Evolutionary conservation across 345 rosid genomes (phyloP).

Genomic region (Acer negundo): DNA sequence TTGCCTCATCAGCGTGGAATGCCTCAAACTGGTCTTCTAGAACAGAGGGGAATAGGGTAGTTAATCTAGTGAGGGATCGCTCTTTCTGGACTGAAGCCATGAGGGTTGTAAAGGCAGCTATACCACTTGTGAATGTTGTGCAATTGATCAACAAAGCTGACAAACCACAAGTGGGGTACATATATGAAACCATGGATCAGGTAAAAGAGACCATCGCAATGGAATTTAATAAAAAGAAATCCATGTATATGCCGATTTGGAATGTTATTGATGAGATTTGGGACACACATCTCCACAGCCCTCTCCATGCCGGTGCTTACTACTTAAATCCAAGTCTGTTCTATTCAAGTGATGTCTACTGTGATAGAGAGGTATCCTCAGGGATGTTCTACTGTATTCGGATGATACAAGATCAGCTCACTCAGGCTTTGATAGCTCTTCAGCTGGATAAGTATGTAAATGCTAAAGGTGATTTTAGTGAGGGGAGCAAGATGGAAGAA

Average conservation of each 20-base stretch:
- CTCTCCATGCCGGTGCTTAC: constrained; percentile 72
- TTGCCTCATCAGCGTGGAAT: constrained; percentile 45
- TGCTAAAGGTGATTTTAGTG: too few species aligned
- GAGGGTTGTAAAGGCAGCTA: constrained; percentile 42
- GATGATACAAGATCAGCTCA: too few species aligned
- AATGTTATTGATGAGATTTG: constrained; percentile 63
- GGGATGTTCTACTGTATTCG: constrained; percentile 32
- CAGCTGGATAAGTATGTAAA: too few species aligned
- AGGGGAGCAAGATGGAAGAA: too few species aligned
- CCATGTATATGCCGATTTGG: constrained; percentile 48
- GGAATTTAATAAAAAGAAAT: constrained; percentile 28
- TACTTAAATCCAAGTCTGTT: constrained; percentile 58
- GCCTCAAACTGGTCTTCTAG: constrained; percentile 31
- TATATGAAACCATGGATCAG: constrained; percentile 65
- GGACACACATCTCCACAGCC: constrained; percentile 48
- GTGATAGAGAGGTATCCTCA: constrained; percentile 46
- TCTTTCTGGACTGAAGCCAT: constrained; percentile 54
- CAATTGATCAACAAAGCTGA: constrained; percentile 33
- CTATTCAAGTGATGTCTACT: constrained; percentile 47
- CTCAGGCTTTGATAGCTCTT: too few species aligned
- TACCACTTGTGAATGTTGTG: constrained; percentile 46
- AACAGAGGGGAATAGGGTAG: constrained; percentile 38
- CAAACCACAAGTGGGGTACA: constrained; percentile 49
- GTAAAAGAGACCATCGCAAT: constrained; percentile 51
- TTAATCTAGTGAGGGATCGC: constrained; percentile 33